phyloP scores from a whole-genome alignment of 2,329 filamentous ascomycete genomes.

The Dryadomyces quercus-mongolicae region DNA sequence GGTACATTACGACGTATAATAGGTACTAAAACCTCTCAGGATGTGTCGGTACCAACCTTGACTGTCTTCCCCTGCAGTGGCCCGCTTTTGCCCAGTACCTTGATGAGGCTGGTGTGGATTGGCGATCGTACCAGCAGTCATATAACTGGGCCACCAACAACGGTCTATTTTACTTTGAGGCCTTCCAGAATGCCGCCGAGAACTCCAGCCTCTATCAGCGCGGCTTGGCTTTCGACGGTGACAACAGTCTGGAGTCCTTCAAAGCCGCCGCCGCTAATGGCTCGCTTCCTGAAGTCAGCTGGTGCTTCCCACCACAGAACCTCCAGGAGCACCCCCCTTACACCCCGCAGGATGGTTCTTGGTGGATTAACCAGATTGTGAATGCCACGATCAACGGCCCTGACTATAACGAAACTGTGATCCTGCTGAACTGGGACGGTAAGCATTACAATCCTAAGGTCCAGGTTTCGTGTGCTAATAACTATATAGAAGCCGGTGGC shows the following conservation, averaged over 20 bases:
- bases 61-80: slow-evolving; percentile 42
- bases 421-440: slow-evolving; percentile 39
- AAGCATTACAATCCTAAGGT: slow-evolving; percentile 9
- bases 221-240: slow-evolving; percentile 29
- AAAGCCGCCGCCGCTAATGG: slow-evolving; percentile 36
- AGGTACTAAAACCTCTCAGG: slow-evolving; percentile 9
- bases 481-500: slow-evolving; percentile 33
- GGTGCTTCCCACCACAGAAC: slow-evolving; percentile 36
- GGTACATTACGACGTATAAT: not conserved
- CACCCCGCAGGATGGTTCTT: slow-evolving; percentile 39
- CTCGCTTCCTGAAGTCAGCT: slow-evolving; percentile 36
- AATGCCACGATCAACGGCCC: slow-evolving; percentile 34
- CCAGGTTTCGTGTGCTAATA: not conserved
- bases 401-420: slow-evolving; percentile 32
- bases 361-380: slow-evolving; percentile 41
- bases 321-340: slow-evolving; percentile 43
- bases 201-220: slow-evolving; percentile 29
- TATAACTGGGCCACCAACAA: slow-evolving; percentile 41
- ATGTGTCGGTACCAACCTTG: slow-evolving; percentile 30
- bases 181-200: slow-evolving; percentile 32
- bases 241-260: slow-evolving; percentile 32
- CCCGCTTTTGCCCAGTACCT: slow-evolving; percentile 37
- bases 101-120: slow-evolving; percentile 32
- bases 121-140: slow-evolving; percentile 36
- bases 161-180: slow-evolving; percentile 38